Evolutionary conservation across 805 yeast genomes (phyloP).

Genomic region (Naumovozyma dairenensis): DNA sequence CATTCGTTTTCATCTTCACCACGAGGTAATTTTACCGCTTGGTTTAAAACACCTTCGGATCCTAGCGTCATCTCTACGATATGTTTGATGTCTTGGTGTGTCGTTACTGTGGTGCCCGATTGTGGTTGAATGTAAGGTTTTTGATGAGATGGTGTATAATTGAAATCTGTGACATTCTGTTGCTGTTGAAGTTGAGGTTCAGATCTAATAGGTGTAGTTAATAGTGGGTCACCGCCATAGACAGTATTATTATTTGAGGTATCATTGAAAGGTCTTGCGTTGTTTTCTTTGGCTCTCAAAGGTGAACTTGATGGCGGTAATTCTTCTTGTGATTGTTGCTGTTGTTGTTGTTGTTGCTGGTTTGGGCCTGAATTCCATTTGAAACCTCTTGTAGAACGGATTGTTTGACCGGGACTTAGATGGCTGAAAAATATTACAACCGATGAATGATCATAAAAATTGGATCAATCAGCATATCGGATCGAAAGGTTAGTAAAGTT

Average conservation of each 20-base stretch:
- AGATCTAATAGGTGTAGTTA: background rate
- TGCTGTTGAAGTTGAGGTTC: slow-evolving; percentile 2
- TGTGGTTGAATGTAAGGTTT: slow-evolving; percentile 25
- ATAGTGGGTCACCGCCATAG: too few relatives aligned
- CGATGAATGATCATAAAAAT: too few relatives aligned
- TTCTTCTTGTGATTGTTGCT: slow-evolving; percentile 1
- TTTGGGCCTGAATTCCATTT: slow-evolving; percentile 26
- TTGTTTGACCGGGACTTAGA: slow-evolving; percentile 38
- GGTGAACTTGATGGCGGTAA: background rate
- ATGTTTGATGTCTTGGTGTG: slow-evolving; percentile 67
- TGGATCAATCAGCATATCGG: too few relatives aligned
- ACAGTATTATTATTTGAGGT: background rate
- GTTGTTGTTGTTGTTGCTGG: slow-evolving; percentile 5
- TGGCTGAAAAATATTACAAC: too few relatives aligned
- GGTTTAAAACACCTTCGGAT: slow-evolving; percentile 78
- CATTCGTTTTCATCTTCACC: slow-evolving; percentile 91
- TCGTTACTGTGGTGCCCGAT: slow-evolving; percentile 33
- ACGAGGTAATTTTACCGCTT: slow-evolving; percentile 86
- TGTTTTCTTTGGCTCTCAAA: background rate
- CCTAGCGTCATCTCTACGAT: slow-evolving; percentile 95
- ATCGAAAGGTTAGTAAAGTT: too few relatives aligned
- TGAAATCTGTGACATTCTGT: slow-evolving; percentile 25
- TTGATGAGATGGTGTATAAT: slow-evolving; percentile 31
- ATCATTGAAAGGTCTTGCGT: background rate
- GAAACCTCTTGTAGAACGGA: slow-evolving; percentile 38